A percentile compares a stretch with the other conserved stretches of the same genome.
These are phyloP conservation scores for Cylindrotheca closterium DNA, from an alignment of 108 stramenopile genomes.

Conservation along the genomic window DNA sequence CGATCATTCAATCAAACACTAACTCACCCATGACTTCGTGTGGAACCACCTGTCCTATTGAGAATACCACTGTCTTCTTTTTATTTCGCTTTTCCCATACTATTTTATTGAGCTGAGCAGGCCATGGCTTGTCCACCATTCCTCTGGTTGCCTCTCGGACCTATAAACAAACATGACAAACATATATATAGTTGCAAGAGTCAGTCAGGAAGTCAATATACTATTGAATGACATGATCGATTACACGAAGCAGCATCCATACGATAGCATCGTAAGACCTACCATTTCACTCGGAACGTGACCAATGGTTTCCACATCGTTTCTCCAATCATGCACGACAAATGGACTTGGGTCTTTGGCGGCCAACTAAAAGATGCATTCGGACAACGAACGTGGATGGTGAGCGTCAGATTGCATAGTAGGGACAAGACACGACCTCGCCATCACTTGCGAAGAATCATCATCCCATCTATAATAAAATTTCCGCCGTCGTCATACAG, in stretches of 20 bases:
- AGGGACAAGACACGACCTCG: too few relatives aligned
- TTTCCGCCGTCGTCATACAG: not conserved
- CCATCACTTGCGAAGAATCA: not conserved
- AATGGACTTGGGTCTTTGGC: constrained; percentile 46
- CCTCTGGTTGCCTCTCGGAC: constrained; percentile 38
- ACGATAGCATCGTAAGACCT: not conserved
- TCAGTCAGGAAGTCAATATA: too few relatives aligned
- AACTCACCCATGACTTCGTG: constrained; percentile 86
- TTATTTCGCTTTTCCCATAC: constrained; percentile 82
- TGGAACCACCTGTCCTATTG: constrained; percentile 91
- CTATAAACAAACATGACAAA: not conserved
- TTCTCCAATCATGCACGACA: constrained; percentile 93
- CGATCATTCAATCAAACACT: too few relatives aligned
- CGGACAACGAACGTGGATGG: not conserved
- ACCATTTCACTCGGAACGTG: constrained; percentile 85
- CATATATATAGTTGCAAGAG: not conserved
- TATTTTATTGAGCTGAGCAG: constrained; percentile 90
- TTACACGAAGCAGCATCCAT: constrained; percentile 2
- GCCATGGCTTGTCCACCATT: constrained; percentile 77
- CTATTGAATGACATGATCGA: not conserved
- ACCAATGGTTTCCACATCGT: constrained; percentile 94
- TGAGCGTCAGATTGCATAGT: too few relatives aligned
- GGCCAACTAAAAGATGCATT: constrained; percentile 10
- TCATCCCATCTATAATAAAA: not conserved
- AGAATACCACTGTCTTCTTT: constrained; percentile 60